Base-by-base conservation (phyloP, 306 rosid species). In the Delonix regia region DNA sequence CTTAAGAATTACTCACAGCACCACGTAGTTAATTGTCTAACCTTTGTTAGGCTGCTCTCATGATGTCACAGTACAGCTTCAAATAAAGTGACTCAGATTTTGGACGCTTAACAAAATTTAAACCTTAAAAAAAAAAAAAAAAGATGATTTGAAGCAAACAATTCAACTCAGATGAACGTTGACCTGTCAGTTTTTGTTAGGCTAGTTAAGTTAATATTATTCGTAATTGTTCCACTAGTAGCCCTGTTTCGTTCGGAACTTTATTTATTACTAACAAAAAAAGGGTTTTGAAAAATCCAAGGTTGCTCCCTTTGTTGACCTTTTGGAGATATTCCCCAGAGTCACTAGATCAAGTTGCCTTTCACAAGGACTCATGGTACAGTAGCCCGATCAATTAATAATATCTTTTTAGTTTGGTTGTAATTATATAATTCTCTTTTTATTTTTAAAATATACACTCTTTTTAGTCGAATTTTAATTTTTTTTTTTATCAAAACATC, bases 321-420 rank as follows among this genome's bases (percentile, higher is more conserved):
- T 56, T 61, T 28, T 7, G 4, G 24, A n/a, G 64, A 57, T 57
- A 24, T 74, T 74, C 38, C 0, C 9, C 8, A 59, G 19, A 59
- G 19, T 15, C 9, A 56, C 44, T 51, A 42, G 75, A 74, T 51
- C 28, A 42, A 33, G 39, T 41, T 41, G 71, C 62, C 25, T 74
- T 53, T 60, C 73, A 28, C 69, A 73, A 27, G 83, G 73, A 74
- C 69, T 75, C 71, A 73, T 21, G 79, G 39, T 57, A 22, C 47
- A 11, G 30, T 39, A 25, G 38, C 19, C 9, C 19, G 5, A 27
- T 30, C 41, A 7, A 6, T 7, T 15, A 30, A 14, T 3, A 7
- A 2, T 19, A 19, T n/a, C n/a, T n/a, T n/a, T n/a, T n/a, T n/a
- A n/a, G n/a, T n/a, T n/a, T n/a, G n/a, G n/a, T n/a, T n/a, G n/a